These are phyloP conservation scores for Astrephomene gubernaculifera DNA, from an alignment of 139 green algal species.

Conservation along the genomic window DNA sequence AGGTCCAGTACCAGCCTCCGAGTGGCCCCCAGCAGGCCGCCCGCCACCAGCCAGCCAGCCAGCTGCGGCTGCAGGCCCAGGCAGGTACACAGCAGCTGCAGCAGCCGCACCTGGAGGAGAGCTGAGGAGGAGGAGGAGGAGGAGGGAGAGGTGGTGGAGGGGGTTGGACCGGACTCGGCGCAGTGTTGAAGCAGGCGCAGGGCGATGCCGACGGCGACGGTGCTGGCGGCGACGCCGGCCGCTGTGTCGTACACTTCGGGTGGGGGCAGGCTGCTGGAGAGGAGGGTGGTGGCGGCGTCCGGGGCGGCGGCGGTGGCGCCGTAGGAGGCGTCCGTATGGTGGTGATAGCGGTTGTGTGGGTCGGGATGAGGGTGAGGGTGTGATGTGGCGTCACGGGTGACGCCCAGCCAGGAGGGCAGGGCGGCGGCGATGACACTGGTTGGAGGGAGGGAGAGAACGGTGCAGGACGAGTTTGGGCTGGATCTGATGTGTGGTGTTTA, in stretches of 20 bases:
- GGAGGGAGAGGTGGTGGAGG: no score
- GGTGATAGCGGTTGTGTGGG: no score
- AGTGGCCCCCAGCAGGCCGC: neutral
- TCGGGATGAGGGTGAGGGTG: no score
- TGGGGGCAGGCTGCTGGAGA: neutral
- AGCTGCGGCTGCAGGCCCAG: neutral
- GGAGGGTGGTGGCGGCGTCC: neutral
- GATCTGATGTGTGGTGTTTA: no score
- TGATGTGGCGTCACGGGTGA: no score
- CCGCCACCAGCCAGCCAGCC: neutral
- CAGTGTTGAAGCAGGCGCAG: slow-evolving; percentile 16
- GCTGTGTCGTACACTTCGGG: neutral
- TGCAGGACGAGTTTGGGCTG: no score
- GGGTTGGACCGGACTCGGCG: neutral
- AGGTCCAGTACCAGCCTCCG: slow-evolving; percentile 19
- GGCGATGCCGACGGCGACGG: neutral
- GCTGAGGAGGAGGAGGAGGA: no score
- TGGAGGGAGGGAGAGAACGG: neutral
- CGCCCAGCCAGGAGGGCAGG: slow-evolving; percentile 4
- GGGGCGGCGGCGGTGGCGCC: neutral
- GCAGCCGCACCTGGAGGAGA: neutral
- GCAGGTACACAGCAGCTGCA: slow-evolving; percentile 15
- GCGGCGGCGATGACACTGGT: slow-evolving; percentile 20
- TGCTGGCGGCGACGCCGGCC: neutral
- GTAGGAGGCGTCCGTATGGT: no score